phyloP scores from a whole-genome alignment of 495 filamentous ascomycete species.

The Xylaria curta region DNA sequence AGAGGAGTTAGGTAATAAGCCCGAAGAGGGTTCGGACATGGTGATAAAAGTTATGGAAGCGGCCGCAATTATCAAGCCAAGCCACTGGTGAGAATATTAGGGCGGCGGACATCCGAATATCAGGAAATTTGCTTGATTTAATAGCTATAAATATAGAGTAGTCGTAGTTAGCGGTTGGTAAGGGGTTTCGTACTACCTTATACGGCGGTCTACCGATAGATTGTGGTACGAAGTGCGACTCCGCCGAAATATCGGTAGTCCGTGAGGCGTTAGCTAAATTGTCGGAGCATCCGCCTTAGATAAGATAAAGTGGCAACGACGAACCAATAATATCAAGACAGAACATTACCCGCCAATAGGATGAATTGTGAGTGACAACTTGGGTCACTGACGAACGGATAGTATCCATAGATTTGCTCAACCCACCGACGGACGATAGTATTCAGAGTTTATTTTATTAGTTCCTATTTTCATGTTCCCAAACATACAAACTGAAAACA shows the following conservation, averaged over 20 bases:
- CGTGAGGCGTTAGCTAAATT: conserved; percentile 13
- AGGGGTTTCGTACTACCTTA: conserved; percentile 11
- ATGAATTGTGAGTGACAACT: background rate
- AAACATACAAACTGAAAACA: background rate
- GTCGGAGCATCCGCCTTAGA: conserved; percentile 21
- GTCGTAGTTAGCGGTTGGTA: background rate
- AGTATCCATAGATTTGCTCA: background rate
- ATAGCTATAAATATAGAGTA: background rate
- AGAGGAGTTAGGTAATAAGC: background rate
- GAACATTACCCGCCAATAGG: background rate
- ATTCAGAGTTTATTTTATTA: background rate
- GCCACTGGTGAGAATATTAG: background rate
- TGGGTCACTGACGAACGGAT: no score
- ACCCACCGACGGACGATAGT: background rate
- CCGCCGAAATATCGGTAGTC: conserved; percentile 25
- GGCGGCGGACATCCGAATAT: conserved; percentile 22
- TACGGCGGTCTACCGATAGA: conserved; percentile 4
- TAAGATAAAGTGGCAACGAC: background rate
- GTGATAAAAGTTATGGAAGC: background rate
- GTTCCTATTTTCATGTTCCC: background rate
- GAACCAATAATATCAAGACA: background rate
- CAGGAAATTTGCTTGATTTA: background rate
- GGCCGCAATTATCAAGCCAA: background rate
- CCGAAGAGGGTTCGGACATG: conserved; percentile 21
- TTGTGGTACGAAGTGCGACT: background rate